These are phyloP conservation scores for Wallacemonas sp. DNA, from an alignment of 208 protist species.

Conservation along the genomic window DNA sequence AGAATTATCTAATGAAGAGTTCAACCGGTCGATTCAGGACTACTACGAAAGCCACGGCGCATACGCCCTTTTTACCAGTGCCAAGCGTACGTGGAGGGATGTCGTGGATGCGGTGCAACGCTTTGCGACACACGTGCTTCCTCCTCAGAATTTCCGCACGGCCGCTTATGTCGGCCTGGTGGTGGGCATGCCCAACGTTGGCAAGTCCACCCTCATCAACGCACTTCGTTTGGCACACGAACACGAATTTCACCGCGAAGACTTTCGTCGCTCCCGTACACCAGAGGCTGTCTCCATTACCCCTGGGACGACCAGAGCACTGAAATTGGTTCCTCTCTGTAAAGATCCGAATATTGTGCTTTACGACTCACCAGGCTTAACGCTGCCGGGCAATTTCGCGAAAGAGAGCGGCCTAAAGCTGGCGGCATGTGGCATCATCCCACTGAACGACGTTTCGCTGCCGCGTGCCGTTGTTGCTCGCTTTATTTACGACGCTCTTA, in stretches of 20 bases:
- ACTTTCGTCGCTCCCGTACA: conserved; percentile 74
- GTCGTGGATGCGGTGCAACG: conserved; percentile 79
- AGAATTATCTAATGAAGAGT: conserved; percentile 88
- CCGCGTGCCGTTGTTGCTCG: conserved; percentile 62
- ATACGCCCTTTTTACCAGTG: conserved; percentile 85
- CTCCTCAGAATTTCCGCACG: conserved; percentile 59
- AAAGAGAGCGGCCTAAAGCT: conserved; percentile 88
- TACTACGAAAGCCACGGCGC: conserved; percentile 76
- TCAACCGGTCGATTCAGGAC: conserved; percentile 70
- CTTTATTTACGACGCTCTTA: conserved; percentile 85
- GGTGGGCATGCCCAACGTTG: conserved; percentile 95
- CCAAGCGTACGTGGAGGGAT: conserved; percentile 71
- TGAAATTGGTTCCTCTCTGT: conserved; percentile 84
- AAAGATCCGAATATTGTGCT: conserved; percentile 83
- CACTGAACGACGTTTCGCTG: conserved; percentile 82
- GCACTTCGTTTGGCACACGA: conserved; percentile 88
- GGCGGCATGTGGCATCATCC: conserved; percentile 83
- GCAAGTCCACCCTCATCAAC: conserved; percentile 95
- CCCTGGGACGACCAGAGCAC: conserved; percentile 74
- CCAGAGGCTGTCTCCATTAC: conserved; percentile 79
- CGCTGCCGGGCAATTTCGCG: conserved; percentile 81
- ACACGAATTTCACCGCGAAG: conserved; percentile 89
- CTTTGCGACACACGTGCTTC: conserved; percentile 77
- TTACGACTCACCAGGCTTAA: conserved; percentile 89
- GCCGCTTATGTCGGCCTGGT: conserved; percentile 85